Evolutionary conservation across 2,329 filamentous ascomycete genomes (phyloP).

Genomic region (Byssothecium circinans): DNA sequence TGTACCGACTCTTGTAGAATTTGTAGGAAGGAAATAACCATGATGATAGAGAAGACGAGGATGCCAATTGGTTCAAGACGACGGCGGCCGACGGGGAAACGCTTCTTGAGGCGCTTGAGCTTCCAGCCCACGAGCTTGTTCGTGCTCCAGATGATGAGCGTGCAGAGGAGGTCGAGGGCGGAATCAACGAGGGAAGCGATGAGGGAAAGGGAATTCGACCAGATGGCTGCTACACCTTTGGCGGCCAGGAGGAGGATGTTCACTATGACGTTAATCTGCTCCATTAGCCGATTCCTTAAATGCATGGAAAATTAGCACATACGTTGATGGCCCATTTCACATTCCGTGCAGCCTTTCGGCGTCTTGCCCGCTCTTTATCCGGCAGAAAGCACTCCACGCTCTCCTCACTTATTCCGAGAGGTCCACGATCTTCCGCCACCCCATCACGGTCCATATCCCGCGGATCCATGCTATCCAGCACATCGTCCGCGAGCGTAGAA

Average conservation of each 20-base stretch:
- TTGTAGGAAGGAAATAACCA: conserved; percentile 65
- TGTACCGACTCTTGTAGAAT: conserved; percentile 63
- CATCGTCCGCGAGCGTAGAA: conserved; percentile 58
- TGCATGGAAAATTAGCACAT: conserved; percentile 7
- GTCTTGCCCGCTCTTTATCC: conserved; percentile 55
- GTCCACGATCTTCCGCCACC: conserved; percentile 55
- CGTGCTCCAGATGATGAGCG: conserved; percentile 62
- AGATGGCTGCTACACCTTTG: conserved; percentile 58
- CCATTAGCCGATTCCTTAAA: conserved; percentile 6
- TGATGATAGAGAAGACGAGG: conserved; percentile 63
- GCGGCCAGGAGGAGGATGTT: conserved; percentile 60
- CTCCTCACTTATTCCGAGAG: conserved; percentile 52
- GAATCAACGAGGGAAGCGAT: conserved; percentile 65
- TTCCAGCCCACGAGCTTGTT: conserved; percentile 63
- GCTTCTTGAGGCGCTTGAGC: conserved; percentile 52
- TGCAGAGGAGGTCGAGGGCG: conserved; percentile 62
- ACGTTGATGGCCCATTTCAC: conserved; percentile 61
- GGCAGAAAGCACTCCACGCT: conserved; percentile 59
- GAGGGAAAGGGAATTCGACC: conserved; percentile 61
- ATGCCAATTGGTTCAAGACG: conserved; percentile 64
- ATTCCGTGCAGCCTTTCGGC: conserved; percentile 50
- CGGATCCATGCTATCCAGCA: conserved; percentile 63
- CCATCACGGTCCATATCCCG: conserved; percentile 59
- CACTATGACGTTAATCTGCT: conserved; percentile 60
- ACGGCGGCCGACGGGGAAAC: conserved; percentile 56